phyloP scores from a whole-genome alignment of 768 basidiomycete genomes.

The Nevesoporus exiguus region DNA sequence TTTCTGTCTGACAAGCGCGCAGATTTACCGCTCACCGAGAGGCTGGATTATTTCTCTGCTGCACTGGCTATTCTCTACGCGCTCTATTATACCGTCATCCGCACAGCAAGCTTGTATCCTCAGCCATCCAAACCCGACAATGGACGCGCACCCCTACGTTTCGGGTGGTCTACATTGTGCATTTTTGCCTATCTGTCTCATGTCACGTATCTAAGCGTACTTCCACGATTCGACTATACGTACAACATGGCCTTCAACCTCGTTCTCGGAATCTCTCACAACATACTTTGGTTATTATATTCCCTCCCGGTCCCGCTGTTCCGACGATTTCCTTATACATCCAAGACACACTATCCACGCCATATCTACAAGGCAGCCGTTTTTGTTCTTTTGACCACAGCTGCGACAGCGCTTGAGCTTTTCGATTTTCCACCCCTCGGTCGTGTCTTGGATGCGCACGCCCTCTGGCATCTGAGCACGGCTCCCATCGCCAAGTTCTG shows the following conservation, averaged over 20 bases:
- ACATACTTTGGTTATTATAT: slow-evolving; percentile 78
- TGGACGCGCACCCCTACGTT: slow-evolving; percentile 14
- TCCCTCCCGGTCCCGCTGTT: slow-evolving; percentile 49
- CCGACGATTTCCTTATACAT: slow-evolving; percentile 50
- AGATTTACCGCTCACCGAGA: slow-evolving; percentile 85
- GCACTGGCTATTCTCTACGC: slow-evolving; percentile 79
- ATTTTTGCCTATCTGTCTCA: slow-evolving; percentile 61
- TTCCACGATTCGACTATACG: slow-evolving; percentile 84
- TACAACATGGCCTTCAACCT: slow-evolving; percentile 92
- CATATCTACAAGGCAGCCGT: slow-evolving; percentile 52
- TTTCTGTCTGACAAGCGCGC: slow-evolving; percentile 7
- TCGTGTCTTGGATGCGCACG: slow-evolving; percentile 84
- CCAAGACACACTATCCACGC: slow-evolving; percentile 56
- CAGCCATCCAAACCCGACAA: slow-evolving; percentile 26
- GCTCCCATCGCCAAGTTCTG: slow-evolving; percentile 72
- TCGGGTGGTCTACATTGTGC: slow-evolving; percentile 51
- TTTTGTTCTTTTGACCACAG: slow-evolving; percentile 67
- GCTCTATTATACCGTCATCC: slow-evolving; percentile 73
- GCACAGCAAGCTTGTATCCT: slow-evolving; percentile 73
- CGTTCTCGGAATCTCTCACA: slow-evolving; percentile 70
- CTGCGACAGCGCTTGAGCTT: slow-evolving; percentile 76
- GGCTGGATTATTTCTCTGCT: slow-evolving; percentile 93
- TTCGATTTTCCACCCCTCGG: slow-evolving; percentile 85
- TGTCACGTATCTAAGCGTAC: slow-evolving; percentile 70
- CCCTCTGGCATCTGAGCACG: slow-evolving; percentile 90